Base-by-base conservation (phyloP, 176 grass and related monocot genomes). In the Otatea glauca region DNA sequence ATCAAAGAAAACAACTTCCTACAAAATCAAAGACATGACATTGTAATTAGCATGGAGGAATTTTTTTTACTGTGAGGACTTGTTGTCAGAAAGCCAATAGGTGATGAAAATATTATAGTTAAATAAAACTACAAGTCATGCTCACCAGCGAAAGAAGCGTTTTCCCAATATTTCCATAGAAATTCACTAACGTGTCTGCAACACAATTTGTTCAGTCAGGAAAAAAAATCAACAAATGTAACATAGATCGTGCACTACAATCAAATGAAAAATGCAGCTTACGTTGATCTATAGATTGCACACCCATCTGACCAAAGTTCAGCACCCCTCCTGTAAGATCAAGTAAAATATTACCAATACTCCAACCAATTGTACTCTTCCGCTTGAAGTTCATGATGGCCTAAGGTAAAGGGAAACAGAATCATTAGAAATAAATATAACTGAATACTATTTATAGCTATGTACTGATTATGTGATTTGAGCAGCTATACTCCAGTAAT, bases 101-200 rank as follows among this genome's bases (percentile, higher is more conserved):
- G 14, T 43, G 32, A 27, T 9, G 32, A 42, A 70, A 8, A 79
- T 64, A 17, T 32, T 27, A 21, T 58, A 34, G 25, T 65, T 39
- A 3, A 35, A 11, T 27, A 20, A 75, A 48, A 75, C 21, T 75
- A 37, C 4, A 66, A 32, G 34, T 60, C 25, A 84, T 83, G 63
- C 92, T 81, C 90, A 98, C 96, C 91, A 98, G 76, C 32, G 96
- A 95, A 86, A 98, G 93, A 56, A 98, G 80, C 8, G 93, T 95
- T 90, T 98, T 98, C 27, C 96, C 96, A 14, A 95, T 93, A 79
- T 98, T 98, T 62, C 96, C 96, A 32, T 98, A 98, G 41, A 98
- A 95, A 83, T 98, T 98, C 73, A 98, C 91, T 11, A 89, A 43
- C 7, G 96, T 93, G 78, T 87, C 93, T 98, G 93, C 76, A 93